Conservation (phyloP, 2,329 filamentous ascomycete genomes). For the Claviceps paspali region DNA sequence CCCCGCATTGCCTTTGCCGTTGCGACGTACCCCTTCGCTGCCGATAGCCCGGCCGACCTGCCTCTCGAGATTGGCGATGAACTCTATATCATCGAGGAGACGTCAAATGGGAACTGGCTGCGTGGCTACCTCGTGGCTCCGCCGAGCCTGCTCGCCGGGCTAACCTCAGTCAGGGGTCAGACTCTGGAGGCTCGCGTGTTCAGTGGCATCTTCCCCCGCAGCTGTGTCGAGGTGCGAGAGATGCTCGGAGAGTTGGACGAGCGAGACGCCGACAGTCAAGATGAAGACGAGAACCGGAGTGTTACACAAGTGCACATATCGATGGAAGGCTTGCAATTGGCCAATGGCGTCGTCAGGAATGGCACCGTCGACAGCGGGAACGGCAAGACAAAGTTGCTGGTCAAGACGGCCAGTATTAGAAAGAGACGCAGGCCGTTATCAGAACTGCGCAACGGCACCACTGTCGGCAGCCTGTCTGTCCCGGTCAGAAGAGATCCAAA, state of each 20-base stretch:
- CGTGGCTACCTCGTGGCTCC: slow-evolving; percentile 91
- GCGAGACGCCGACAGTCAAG: slow-evolving; percentile 29
- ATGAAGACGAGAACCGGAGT: slow-evolving; percentile 19
- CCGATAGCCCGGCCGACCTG: slow-evolving; percentile 74
- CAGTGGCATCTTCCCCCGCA: slow-evolving; percentile 92
- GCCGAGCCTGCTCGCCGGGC: slow-evolving; percentile 76
- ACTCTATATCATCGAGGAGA: slow-evolving; percentile 96
- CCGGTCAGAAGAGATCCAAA: slow-evolving; percentile 45
- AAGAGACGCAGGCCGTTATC: slow-evolving; percentile 17
- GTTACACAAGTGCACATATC: slow-evolving; percentile 17
- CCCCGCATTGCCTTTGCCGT: slow-evolving; percentile 96
- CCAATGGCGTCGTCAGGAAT: slow-evolving; percentile 38
- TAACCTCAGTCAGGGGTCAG: slow-evolving; percentile 83
- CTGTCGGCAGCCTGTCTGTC: slow-evolving; percentile 28
- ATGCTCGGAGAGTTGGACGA: slow-evolving; percentile 63
- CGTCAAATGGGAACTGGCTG: slow-evolving; percentile 81
- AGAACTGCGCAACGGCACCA: slow-evolving; percentile 24
- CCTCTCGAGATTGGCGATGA: slow-evolving; percentile 97
- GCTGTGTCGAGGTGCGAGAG: slow-evolving; percentile 89
- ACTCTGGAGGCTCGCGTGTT: slow-evolving; percentile 92
- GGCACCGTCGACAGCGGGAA: slow-evolving; percentile 29
- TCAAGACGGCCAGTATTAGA: slow-evolving; percentile 12
- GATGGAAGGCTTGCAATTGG: slow-evolving; percentile 14
- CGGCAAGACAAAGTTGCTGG: slow-evolving; percentile 21
- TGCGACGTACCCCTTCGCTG: slow-evolving; percentile 85